These are phyloP conservation scores for Colletotrichum trifolii DNA, from an alignment of 2,329 filamentous ascomycete genomes.

Conservation along the genomic window DNA sequence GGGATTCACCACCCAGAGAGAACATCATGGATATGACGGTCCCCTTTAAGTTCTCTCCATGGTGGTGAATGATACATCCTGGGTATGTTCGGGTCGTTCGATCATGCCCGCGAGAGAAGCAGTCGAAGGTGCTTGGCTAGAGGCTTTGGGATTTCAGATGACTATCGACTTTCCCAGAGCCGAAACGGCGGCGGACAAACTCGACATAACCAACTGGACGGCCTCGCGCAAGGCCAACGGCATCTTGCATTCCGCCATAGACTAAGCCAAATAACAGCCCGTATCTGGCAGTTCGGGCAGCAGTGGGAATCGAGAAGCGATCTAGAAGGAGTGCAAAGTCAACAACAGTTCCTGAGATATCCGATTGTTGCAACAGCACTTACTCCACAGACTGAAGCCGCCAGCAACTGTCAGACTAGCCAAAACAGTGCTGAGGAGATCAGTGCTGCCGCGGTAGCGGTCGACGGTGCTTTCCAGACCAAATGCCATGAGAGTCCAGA, in stretches of 20 bases:
- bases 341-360: not conserved
- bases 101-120: too few relatives aligned
- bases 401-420: constrained; percentile 88
- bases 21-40: too few relatives aligned
- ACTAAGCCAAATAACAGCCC: constrained; percentile 82
- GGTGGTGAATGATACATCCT: too few relatives aligned
- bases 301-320: constrained; percentile 80
- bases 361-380: constrained; percentile 46
- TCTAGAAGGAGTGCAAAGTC: constrained; percentile 59
- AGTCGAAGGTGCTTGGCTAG: not conserved
- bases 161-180: not conserved
- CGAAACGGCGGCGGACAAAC: constrained; percentile 63
- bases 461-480: constrained; percentile 88
- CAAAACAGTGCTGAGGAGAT: constrained; percentile 83
- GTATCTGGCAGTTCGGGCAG: constrained; percentile 81
- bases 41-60: too few relatives aligned
- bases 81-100: too few relatives aligned
- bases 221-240: constrained; percentile 74
- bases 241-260: constrained; percentile 86
- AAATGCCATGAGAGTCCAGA: constrained; percentile 82
- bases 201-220: constrained; percentile 81
- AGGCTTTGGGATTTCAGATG: not conserved
- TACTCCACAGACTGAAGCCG: constrained; percentile 87
- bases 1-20: too few relatives aligned
- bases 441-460: constrained; percentile 73